Percentiles rank a stretch among this genome's conserved stretches.
phyloP scores from a whole-genome alignment of 768 basidiomycete species.

The Multifurca ochricompacta region DNA sequence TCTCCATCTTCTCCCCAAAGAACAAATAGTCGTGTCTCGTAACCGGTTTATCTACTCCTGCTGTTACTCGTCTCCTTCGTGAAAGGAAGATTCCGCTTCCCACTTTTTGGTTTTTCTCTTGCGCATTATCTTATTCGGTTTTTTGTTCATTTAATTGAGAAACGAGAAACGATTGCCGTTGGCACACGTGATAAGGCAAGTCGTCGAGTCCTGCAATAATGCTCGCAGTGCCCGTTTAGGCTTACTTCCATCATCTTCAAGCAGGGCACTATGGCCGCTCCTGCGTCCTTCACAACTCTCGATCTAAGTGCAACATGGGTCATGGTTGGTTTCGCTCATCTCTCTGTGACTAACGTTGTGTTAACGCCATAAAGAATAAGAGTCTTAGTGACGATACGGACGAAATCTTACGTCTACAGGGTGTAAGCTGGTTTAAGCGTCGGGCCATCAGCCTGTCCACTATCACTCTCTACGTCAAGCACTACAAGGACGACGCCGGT shows the following conservation, averaged over 20 bases:
- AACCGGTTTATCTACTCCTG: neutral
- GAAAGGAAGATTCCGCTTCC: no score
- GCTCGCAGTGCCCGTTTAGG: no score
- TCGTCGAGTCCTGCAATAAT: no score
- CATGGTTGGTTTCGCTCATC: conserved; percentile 40
- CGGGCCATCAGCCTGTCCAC: conserved; percentile 48
- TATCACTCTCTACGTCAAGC: conserved; percentile 51
- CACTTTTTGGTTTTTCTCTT: no score
- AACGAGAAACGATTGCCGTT: no score
- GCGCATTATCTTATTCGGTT: no score
- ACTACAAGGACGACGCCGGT: conserved; percentile 51
- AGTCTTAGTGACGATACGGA: conserved; percentile 53
- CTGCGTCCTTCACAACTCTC: conserved; percentile 48
- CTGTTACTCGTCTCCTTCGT: no score
- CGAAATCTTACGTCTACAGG: conserved; percentile 59
- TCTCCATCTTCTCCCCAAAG: conserved; percentile 49
- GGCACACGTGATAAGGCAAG: no score
- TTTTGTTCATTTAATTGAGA: no score
- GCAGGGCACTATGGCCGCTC: conserved; percentile 51
- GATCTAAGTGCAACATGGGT: conserved; percentile 54
- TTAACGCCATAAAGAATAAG: conserved; percentile 47
- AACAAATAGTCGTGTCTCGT: neutral
- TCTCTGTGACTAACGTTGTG: neutral
- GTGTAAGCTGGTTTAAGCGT: conserved; percentile 65
- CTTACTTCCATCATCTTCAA: no score